Evolutionary conservation across 768 basidiomycete species (phyloP).

Genomic region (Peribolospora baueri): DNA sequence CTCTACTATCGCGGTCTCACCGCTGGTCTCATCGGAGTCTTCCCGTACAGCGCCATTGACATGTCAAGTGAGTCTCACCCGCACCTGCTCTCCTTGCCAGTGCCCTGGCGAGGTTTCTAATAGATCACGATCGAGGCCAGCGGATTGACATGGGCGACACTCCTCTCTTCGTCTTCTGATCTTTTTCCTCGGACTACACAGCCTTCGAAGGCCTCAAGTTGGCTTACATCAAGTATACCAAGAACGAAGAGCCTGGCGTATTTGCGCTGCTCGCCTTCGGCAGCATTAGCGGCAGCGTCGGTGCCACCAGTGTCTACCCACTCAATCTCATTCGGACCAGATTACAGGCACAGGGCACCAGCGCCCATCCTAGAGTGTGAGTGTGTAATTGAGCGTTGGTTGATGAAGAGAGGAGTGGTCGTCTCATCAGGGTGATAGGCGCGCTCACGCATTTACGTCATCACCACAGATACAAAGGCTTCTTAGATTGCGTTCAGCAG

Average conservation of each 20-base stretch:
- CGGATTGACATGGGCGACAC: no score
- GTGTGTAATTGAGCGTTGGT: no score
- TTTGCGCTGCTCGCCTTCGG: constrained; percentile 66
- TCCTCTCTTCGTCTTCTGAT: not conserved
- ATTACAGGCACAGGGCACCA: constrained; percentile 82
- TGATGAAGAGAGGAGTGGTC: no score
- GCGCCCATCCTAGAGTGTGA: constrained; percentile 44
- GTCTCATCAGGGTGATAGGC: no score
- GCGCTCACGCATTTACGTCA: no score
- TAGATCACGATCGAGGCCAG: no score
- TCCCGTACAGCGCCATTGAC: constrained; percentile 79
- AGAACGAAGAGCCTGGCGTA: constrained; percentile 68
- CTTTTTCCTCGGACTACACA: constrained; percentile 13
- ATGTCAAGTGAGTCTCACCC: constrained; percentile 30
- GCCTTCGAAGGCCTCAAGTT: constrained; percentile 91
- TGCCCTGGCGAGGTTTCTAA: no score
- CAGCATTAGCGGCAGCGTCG: constrained; percentile 75
- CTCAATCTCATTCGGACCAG: constrained; percentile 72
- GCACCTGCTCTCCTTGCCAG: no score
- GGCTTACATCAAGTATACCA: constrained; percentile 63
- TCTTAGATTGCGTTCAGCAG: no score
- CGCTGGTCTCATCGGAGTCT: constrained; percentile 83
- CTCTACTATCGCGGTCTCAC: constrained; percentile 78
- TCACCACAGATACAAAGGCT: no score
- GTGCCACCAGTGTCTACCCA: constrained; percentile 72